Evolutionary conservation across 176 grass and related monocot species (phyloP), one percentile per base, ranked within the genome.

Genomic region (Hordeum vulgare): DNA sequence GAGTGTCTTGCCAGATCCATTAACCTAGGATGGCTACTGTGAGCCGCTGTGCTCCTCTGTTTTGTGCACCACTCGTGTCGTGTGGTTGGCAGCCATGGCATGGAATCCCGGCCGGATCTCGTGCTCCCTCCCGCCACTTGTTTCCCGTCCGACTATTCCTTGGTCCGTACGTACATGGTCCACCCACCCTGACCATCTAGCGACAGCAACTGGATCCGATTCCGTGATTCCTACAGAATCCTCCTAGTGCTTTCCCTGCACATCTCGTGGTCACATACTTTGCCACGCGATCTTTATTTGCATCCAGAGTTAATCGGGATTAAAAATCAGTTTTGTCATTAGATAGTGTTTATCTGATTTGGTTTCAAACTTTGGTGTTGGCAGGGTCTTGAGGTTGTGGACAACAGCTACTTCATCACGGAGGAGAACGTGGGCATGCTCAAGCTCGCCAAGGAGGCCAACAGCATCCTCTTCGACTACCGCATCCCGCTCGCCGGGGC

Each of bases 361-460:
- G 28, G n/a, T 18, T 59, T 12, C 20, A 20, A 3, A 57, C 1
- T 1, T 35, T 21, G 8, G 4, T 76, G 21, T 6, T 44, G 70
- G 14, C 83, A 98, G 96, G 89, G 96, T 1, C 76, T 98, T 0
- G 90, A 98, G 80, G 79, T 87, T 0, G 90, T 95, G 54, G 90
- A 95, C 66, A 98, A 95, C 31, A 90, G 86, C 85, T 95, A 98
- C 82, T 98, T 98, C 85, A 88, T 98, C 85, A 98, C 96, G 0
- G 87, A 95, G 42, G 96, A 98, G 64, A 98, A 98, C 68, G 28
- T 98, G 1, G 87, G 93, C 77, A 98, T 98, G 96, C 90, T 98
- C 14, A 93, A 98, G 84, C 81, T 98, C 33, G 96, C 96, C 76
- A 93, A 95, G 79, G 93, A 98, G 47, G 89, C 90, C 66, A 94